Conservation (phyloP, 495 filamentous ascomycete species). For the Xeromyces bisporus region DNA sequence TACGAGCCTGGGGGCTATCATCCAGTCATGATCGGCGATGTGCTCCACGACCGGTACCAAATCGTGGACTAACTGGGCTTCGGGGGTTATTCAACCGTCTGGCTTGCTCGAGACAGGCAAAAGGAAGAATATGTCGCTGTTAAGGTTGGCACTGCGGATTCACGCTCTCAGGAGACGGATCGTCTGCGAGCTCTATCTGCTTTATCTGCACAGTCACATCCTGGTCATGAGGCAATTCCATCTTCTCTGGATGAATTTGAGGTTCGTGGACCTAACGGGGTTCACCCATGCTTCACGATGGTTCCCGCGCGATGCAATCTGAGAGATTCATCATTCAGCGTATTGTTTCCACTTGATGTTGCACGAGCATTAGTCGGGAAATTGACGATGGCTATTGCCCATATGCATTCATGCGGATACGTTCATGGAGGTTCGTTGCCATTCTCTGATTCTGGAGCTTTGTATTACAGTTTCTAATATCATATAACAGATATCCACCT, state of each 20-base stretch:
- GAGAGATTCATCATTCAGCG: conserved; percentile 11
- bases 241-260: conserved; percentile 13
- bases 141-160: conserved; percentile 14
- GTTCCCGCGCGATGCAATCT: conserved; percentile 13
- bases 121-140: conserved; percentile 16
- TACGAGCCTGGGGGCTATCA: conserved; percentile 25
- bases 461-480: background rate
- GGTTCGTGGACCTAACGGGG: conserved; percentile 16
- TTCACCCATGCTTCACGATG: conserved; percentile 13
- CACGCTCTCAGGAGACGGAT: conserved; percentile 6
- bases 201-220: too few relatives aligned
- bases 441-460: background rate
- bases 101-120: conserved; percentile 32
- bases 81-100: conserved; percentile 35
- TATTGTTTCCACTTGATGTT: conserved; percentile 16
- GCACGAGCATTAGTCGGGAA: conserved; percentile 12
- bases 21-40: conserved; percentile 30
- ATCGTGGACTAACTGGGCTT: conserved; percentile 38
- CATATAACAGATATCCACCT: conserved; percentile 7
- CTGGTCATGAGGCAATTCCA: conserved; percentile 5
- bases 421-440: conserved; percentile 17
- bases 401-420: conserved; percentile 19
- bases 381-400: conserved; percentile 12
- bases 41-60: conserved; percentile 21
- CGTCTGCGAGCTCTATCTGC: conserved; percentile 12